Conservation (phyloP, 2,329 filamentous ascomycete species). For the Endothia cerciana region DNA sequence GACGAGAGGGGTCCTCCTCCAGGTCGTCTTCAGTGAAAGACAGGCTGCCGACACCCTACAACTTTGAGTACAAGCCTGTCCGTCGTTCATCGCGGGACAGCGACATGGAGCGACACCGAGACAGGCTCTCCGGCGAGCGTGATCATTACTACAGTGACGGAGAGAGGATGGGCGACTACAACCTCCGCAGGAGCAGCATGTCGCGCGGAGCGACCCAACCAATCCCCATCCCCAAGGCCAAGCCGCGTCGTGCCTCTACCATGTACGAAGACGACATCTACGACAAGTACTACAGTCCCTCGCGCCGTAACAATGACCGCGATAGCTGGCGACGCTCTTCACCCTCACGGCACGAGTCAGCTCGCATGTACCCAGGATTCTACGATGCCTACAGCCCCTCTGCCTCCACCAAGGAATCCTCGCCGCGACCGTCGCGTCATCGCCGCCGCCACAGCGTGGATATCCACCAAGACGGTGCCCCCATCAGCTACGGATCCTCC, state of each 20-base stretch:
- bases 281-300: conserved; percentile 24
- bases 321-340: conserved; percentile 21
- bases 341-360: conserved; percentile 23
- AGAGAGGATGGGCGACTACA: conserved; percentile 26
- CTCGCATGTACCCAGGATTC: conserved; percentile 23
- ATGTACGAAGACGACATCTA: conserved; percentile 23
- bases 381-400: conserved; percentile 26
- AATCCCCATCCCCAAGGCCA: conserved; percentile 26
- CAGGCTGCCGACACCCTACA: conserved; percentile 28
- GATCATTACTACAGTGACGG: conserved; percentile 26
- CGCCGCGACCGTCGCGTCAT: conserved; percentile 16
- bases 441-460: conserved; percentile 21
- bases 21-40: conserved; percentile 25
- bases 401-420: conserved; percentile 11
- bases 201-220: conserved; percentile 21
- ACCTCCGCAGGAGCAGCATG: conserved; percentile 22
- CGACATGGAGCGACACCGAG: conserved; percentile 26
- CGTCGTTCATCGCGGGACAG: conserved; percentile 13
- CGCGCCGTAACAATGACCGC: conserved; percentile 20
- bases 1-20: conserved; percentile 1
- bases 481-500: conserved; percentile 27
- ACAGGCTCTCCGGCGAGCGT: conserved; percentile 21
- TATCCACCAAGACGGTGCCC: conserved; percentile 5
- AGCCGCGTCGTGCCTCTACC: conserved; percentile 21
- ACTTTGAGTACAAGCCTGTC: conserved; percentile 24